phyloP scores from a whole-genome alignment of 1,284 basidiomycete genomes.

The Mycena citricolor region DNA sequence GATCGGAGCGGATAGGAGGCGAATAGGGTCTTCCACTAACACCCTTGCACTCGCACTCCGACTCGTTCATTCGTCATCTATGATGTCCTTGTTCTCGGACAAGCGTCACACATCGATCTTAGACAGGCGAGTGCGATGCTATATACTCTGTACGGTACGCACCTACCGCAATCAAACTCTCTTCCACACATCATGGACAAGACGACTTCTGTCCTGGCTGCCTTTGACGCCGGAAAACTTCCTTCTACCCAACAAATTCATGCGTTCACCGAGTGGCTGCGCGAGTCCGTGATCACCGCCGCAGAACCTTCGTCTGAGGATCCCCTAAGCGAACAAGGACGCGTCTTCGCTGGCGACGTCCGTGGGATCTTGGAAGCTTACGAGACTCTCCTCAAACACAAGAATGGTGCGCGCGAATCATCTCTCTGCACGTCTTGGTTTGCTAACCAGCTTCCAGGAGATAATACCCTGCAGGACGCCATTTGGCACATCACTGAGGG shows the following conservation, averaged over 20 bases:
- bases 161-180: too few species aligned
- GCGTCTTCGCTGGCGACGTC: conserved; percentile 17
- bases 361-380: conserved; percentile 18
- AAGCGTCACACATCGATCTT: too few species aligned
- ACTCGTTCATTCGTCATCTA: too few species aligned
- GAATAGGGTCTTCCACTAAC: too few species aligned
- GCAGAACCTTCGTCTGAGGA: conserved; percentile 12
- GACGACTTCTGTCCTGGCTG: conserved; percentile 19
- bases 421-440: too few species aligned
- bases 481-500: conserved; percentile 22
- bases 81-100: too few species aligned
- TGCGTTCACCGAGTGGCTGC: conserved; percentile 20
- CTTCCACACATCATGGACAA: conserved; percentile 21
- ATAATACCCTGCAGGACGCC: conserved; percentile 20
- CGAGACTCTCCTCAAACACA: conserved; percentile 11
- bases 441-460: conserved; percentile 11
- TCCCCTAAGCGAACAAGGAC: conserved; percentile 20
- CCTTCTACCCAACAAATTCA: conserved; percentile 19
- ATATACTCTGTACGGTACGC: too few species aligned
- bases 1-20: too few species aligned
- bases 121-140: too few species aligned
- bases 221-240: conserved; percentile 21
- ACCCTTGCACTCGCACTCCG: too few species aligned
- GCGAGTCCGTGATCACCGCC: conserved; percentile 11
- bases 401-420: conserved; percentile 12